Evolutionary conservation across 2,329 filamentous ascomycete genomes (phyloP).

Genomic region (Botrytis fragariae): DNA sequence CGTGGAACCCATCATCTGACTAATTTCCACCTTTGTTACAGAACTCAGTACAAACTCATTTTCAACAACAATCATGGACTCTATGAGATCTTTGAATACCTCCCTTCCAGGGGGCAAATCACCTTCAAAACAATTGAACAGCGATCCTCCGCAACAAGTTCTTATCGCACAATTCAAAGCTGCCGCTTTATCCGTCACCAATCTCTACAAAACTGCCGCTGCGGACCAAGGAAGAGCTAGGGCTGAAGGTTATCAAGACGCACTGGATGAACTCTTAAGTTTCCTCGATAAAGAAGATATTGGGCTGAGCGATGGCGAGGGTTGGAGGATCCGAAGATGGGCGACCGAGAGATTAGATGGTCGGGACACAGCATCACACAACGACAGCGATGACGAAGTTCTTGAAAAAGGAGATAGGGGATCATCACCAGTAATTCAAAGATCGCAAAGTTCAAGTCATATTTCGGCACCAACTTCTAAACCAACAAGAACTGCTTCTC

Average conservation of each 20-base stretch:
- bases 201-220: conserved; percentile 90
- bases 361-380: conserved; percentile 51
- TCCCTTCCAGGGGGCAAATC: conserved; percentile 53
- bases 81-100: conserved; percentile 61
- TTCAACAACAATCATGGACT: conserved; percentile 50
- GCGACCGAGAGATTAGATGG: conserved; percentile 68
- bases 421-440: conserved; percentile 57
- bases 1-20: conserved; percentile 12
- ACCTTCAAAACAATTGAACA: conserved; percentile 43
- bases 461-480: not conserved
- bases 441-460: conserved; percentile 46
- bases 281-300: conserved; percentile 83
- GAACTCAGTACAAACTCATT: conserved; percentile 14
- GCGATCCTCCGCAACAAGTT: conserved; percentile 60
- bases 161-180: conserved; percentile 81
- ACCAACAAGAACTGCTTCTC: conserved; percentile 32
- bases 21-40: conserved; percentile 18
- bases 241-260: conserved; percentile 86
- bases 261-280: conserved; percentile 80
- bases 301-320: conserved; percentile 77
- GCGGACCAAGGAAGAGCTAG: conserved; percentile 73
- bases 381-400: conserved; percentile 67
- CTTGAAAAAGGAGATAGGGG: conserved; percentile 58
- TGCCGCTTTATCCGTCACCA: conserved; percentile 90
- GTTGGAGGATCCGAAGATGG: conserved; percentile 60